These are phyloP conservation scores for Zizania palustris DNA, from an alignment of 202 grass and related monocot species.

Conservation along the genomic window DNA sequence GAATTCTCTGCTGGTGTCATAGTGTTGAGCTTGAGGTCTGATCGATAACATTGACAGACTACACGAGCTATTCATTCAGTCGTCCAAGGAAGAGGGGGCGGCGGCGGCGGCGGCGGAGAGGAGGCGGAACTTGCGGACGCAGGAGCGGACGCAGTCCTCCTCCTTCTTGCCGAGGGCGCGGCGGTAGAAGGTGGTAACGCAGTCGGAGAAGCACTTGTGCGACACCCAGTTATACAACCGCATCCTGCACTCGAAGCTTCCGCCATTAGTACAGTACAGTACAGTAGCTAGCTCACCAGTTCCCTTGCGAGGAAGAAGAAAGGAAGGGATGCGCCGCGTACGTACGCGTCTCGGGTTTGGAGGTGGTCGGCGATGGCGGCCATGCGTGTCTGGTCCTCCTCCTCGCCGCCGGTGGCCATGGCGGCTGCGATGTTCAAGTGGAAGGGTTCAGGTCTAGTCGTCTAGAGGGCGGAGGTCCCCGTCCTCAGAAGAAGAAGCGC, in stretches of 20 bases:
- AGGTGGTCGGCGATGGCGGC: slow-evolving; percentile 41
- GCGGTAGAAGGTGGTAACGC: slow-evolving; percentile 67
- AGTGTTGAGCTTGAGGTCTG: too few species aligned
- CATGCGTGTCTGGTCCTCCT: slow-evolving; percentile 46
- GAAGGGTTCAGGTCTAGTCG: too few species aligned
- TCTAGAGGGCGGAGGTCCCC: too few species aligned
- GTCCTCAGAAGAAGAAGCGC: not conserved
- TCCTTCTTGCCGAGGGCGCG: slow-evolving; percentile 59
- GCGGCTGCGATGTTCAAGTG: slow-evolving; percentile 27
- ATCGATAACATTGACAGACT: too few species aligned
- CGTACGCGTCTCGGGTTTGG: slow-evolving; percentile 55
- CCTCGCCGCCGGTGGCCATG: not conserved
- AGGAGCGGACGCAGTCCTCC: slow-evolving; percentile 63
- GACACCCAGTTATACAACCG: slow-evolving; percentile 56
- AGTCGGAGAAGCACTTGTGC: slow-evolving; percentile 72
- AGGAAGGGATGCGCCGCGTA: not conserved
- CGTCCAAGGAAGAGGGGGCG: not conserved
- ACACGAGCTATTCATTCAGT: not conserved
- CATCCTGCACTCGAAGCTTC: slow-evolving; percentile 26
- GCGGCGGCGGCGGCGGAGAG: slow-evolving; percentile 40
- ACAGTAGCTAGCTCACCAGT: not conserved
- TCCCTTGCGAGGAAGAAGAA: not conserved
- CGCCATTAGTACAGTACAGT: not conserved
- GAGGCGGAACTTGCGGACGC: slow-evolving; percentile 61
- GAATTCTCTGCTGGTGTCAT: too few species aligned